Base-by-base conservation (phyloP, 1,284 basidiomycete species). In the Sanguinoderma infundibulare region DNA sequence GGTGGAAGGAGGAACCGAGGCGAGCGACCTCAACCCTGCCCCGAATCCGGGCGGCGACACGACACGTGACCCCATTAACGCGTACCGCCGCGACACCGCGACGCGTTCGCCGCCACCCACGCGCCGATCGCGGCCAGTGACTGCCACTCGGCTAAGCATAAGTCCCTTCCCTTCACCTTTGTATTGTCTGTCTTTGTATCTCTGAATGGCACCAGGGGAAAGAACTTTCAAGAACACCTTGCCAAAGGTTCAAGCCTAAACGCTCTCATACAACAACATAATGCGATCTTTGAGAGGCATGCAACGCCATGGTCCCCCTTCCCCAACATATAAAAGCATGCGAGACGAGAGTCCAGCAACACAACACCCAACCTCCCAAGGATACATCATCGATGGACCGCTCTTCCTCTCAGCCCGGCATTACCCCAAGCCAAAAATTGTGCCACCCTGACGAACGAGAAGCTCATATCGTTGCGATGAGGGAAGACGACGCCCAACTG, bases 21-120 rank as follows among this genome's bases (percentile, higher is more conserved):
- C 32, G 20, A 44, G 44, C 50, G 49, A 60, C 54, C 55, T 50
- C 42, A 61, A 57, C 55, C 46, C 54, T 46, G 38, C 47, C 49
- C 39, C 51, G 47, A 35, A 35, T 34, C 20, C n/a, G 55, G 49
- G 55, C 60, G 60, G 50, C 51, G 32, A 22, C 2, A 14, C 2
- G 10, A 36, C 60, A 61, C 60, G 60, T 61, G 60, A 61, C 51
- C 24, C 55, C 35, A 57, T 61, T 53, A 57, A 57, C 60, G 60
- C 60, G 60, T 61, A 53, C 44, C 47, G 47, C 49, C 36, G 46
- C n/a, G 49, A 50, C 60, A 51, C 30, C 30, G n/a, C n/a, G 12
- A 24, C 22, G 22, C 24, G 22, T 26, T 15, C 26, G 17, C 32
- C 44, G 50, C 50, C 50, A 53, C 57, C 28, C 50, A 26, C 46